phyloP scores from a whole-genome alignment of 2,329 filamentous ascomycete genomes.

The Lachnellula hyalina region DNA sequence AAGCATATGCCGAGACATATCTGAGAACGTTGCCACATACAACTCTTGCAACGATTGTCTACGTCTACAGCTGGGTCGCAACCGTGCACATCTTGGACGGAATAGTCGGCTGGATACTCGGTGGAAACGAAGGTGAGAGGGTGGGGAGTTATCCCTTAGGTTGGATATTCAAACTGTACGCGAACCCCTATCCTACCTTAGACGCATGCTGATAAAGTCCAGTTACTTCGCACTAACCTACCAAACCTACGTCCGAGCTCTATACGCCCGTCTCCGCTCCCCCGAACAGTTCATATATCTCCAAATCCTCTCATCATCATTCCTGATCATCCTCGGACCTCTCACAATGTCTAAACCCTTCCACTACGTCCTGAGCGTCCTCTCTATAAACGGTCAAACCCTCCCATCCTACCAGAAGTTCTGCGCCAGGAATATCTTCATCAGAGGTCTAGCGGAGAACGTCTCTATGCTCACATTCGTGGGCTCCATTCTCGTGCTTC shows the following conservation, averaged over 20 bases:
- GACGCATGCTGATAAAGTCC: constrained; percentile 2
- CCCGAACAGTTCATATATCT: constrained; percentile 61
- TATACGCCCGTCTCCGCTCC: constrained; percentile 63
- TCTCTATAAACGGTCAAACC: constrained; percentile 53
- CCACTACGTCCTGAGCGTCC: constrained; percentile 49
- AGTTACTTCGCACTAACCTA: constrained; percentile 63
- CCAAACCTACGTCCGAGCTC: constrained; percentile 64
- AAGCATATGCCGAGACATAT: constrained; percentile 65
- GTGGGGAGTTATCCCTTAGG: constrained; percentile 66
- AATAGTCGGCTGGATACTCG: constrained; percentile 61
- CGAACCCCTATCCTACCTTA: constrained; percentile 2
- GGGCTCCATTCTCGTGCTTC: constrained; percentile 59
- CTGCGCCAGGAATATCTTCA: constrained; percentile 61
- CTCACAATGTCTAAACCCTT: constrained; percentile 56
- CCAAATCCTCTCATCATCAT: constrained; percentile 57
- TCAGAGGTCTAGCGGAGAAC: constrained; percentile 62
- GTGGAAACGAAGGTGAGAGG: constrained; percentile 59
- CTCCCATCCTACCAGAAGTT: constrained; percentile 62
- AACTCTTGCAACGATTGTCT: constrained; percentile 61
- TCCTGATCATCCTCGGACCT: constrained; percentile 58
- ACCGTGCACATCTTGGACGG: constrained; percentile 62
- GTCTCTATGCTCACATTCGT: constrained; percentile 64
- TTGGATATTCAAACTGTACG: constrained; percentile 66
- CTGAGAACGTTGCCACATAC: constrained; percentile 61
- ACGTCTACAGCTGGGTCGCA: constrained; percentile 65